Conservation (phyloP, 192 early-diverging fungal genomes). For the Coemansia sp. region DNA sequence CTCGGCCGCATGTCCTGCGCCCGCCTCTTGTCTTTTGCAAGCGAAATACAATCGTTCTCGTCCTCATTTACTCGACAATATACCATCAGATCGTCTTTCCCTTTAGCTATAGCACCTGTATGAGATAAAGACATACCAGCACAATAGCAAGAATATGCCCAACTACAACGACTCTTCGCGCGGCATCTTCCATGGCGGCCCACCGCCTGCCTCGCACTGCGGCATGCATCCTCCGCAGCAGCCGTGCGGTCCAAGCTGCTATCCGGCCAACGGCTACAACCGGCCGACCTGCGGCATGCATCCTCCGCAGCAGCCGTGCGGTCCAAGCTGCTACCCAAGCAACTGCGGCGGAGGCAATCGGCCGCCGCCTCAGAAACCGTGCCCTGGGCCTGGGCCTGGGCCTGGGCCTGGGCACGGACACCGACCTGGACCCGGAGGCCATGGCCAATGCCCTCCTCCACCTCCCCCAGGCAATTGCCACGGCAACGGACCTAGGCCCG, state of each 20-base stretch:
- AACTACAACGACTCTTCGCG: not conserved
- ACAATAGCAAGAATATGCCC: too few relatives aligned
- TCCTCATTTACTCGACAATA: too few relatives aligned
- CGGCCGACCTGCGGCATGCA: slow-evolving; percentile 6
- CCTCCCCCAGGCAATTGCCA: not conserved
- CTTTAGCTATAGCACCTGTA: too few relatives aligned
- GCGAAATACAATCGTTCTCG: too few relatives aligned
- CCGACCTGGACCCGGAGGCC: not conserved
- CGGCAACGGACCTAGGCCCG: not conserved
- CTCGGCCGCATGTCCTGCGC: too few relatives aligned
- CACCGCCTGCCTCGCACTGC: too few relatives aligned
- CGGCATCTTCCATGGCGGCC: too few relatives aligned
- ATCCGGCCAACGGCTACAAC: not conserved
- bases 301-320: slow-evolving; percentile 7
- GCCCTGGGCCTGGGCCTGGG: not conserved
- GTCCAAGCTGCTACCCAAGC: slow-evolving; percentile 7
- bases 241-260: slow-evolving; percentile 6
- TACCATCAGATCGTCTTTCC: too few relatives aligned
- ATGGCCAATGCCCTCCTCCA: not conserved
- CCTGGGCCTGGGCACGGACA: not conserved
- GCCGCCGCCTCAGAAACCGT: not conserved
- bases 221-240: slow-evolving; percentile 8
- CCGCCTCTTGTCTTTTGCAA: too few relatives aligned
- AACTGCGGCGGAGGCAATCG: not conserved
- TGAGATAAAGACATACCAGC: too few relatives aligned